phyloP scores from a whole-genome alignment of 768 basidiomycete species.

The Kwoniella shandongensis region DNA sequence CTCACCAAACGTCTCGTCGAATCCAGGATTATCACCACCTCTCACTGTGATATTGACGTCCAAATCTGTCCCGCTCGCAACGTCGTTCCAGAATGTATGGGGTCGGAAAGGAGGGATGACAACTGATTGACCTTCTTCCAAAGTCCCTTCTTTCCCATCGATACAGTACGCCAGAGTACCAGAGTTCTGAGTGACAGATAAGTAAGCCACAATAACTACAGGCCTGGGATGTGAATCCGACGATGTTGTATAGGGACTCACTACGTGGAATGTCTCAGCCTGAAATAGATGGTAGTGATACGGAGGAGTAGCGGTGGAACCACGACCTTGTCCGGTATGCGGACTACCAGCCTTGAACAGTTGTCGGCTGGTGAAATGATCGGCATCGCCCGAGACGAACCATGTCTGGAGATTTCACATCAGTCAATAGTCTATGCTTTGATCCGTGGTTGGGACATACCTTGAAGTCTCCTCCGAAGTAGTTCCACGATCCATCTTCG shows the following conservation, averaged over 20 bases:
- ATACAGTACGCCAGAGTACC: neutral
- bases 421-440: neutral
- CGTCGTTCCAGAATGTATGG: neutral
- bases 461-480: slow-evolving; percentile 4
- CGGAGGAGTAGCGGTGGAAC: slow-evolving; percentile 1
- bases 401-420: neutral
- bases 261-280: neutral
- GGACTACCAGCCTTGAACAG: slow-evolving; percentile 1
- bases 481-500: neutral
- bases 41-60: neutral
- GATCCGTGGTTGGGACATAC: neutral
- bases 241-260: too few relatives aligned
- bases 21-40: neutral
- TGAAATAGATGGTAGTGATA: neutral
- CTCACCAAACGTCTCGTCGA: neutral
- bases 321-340: neutral
- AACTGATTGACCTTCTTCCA: neutral
- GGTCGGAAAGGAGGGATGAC: neutral
- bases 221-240: too few relatives aligned
- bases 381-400: neutral
- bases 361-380: neutral
- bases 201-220: too few relatives aligned
- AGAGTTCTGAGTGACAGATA: neutral
- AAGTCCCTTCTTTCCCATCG: slow-evolving; percentile 1
- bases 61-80: neutral